These are phyloP conservation scores for Fusarium nygamai DNA, from an alignment of 2,329 filamentous ascomycete genomes.

Conservation along the genomic window DNA sequence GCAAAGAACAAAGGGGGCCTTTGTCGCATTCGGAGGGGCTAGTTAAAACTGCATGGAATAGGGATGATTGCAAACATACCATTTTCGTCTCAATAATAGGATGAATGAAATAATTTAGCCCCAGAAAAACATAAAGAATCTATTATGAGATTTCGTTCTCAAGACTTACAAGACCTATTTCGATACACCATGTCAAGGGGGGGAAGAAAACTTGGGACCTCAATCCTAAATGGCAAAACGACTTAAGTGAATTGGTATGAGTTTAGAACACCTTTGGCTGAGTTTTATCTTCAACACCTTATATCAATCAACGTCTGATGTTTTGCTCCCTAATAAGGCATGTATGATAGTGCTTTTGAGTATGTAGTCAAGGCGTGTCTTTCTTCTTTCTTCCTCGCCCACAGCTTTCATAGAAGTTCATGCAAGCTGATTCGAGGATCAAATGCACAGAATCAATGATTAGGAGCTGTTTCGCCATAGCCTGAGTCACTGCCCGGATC, in stretches of 20 bases:
- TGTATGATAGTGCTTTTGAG: neutral
- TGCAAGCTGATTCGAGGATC: conserved; percentile 10
- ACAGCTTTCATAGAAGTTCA: conserved; percentile 13
- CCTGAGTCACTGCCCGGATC: conserved; percentile 40
- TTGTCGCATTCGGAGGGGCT: conserved; percentile 18
- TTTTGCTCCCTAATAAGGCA: neutral
- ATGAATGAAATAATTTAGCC: neutral
- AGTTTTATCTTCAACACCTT: neutral
- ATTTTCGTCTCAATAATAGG: conserved; percentile 12
- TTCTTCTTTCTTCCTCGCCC: neutral
- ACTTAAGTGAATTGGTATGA: neutral
- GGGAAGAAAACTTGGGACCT: neutral
- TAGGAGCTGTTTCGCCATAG: conserved; percentile 27
- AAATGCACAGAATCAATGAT: conserved; percentile 21
- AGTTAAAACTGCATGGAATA: conserved; percentile 24
- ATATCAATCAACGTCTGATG: neutral
- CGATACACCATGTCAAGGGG: neutral
- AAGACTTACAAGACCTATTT: neutral
- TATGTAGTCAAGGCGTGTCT: neutral
- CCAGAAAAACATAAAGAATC: neutral
- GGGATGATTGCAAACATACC: conserved; percentile 10
- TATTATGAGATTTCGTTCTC: neutral
- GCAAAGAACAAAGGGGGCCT: conserved; percentile 32
- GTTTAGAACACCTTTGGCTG: neutral
- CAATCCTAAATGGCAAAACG: neutral